Evolutionary conservation across 2,329 filamentous ascomycete species (phyloP), one percentile per base, ranked within the genome.

Genomic region (Alternaria angustiovoidea): DNA sequence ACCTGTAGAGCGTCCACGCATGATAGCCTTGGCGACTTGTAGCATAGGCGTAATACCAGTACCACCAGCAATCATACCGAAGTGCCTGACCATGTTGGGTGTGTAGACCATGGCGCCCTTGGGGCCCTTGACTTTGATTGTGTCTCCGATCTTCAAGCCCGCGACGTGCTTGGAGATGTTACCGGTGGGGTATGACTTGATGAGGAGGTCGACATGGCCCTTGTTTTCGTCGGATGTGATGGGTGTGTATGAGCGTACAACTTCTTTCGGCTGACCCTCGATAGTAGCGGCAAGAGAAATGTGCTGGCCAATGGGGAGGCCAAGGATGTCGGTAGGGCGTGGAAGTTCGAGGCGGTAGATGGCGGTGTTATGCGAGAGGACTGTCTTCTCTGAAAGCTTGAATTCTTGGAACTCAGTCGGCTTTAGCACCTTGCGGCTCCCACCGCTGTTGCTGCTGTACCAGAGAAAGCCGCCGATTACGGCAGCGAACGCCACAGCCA

Each of bases 21-120:
- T 56, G 71, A 98, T 93, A 60, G 94, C 95, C 74, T 93, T 91
- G 78, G 97, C 89, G 72, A 99, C 89, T 84, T 99, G 95, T 65
- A 98, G 87, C 95, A 99, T 99, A 62, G 95, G 95, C 9, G 95
- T 98, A 80, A 99, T 98, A 71, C 95, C 95, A 34, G 95, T 98
- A 67, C 95, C 95, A 69, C 95, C 95, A 66, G 95, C 93, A 77
- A 99, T 92, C 95, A 99, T 99, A 77, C 94, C 95, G 70, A 99
- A 96, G 81, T 92, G 92, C 67, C 92, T 90, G 72, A 94, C 92
- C 91, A 99, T 94, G 85, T 97, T 97, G 72, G 94, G 93, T 18
- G 90, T 92, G 84, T 99, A 99, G 65, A 96, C 92, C 86, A 99
- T 97, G 72, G 94, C 94, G 71, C 95, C 95, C 87, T 98, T 98